Conservation (phyloP, 345 rosid species). For the Citrus glauca region DNA sequence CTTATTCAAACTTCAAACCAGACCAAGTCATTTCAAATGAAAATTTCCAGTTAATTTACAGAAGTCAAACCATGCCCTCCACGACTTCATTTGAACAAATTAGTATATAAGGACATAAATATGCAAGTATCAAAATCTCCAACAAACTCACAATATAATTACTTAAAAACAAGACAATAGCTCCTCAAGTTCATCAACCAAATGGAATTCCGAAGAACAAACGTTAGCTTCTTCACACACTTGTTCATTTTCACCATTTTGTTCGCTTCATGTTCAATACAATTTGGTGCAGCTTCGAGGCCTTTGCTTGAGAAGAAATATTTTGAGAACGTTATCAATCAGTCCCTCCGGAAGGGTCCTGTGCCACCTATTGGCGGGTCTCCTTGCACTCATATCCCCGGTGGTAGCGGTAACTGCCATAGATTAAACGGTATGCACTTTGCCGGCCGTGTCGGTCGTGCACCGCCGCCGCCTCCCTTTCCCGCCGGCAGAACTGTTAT, state of each 20-base stretch:
- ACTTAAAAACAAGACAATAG: background rate
- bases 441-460: background rate
- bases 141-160: background rate
- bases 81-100: background rate
- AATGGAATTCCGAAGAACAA: background rate
- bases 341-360: constrained; percentile 25
- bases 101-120: background rate
- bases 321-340: background rate
- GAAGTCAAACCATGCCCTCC: background rate
- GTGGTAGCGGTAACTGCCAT: background rate
- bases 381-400: constrained; percentile 24
- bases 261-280: constrained; percentile 1
- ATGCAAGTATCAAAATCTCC: background rate
- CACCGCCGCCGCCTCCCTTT: background rate
- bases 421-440: constrained; percentile 16
- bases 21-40: background rate
- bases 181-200: background rate
- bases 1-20: constrained; percentile 5
- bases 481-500: background rate
- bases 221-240: background rate
- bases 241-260: constrained; percentile 6
- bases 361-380: constrained; percentile 19
- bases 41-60: background rate
- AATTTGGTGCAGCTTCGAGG: constrained; percentile 22
- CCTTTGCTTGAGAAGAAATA: constrained; percentile 12